Evolutionary conservation across 1,284 basidiomycete genomes (phyloP).

Genomic region (Papiliotrema terrestris): DNA sequence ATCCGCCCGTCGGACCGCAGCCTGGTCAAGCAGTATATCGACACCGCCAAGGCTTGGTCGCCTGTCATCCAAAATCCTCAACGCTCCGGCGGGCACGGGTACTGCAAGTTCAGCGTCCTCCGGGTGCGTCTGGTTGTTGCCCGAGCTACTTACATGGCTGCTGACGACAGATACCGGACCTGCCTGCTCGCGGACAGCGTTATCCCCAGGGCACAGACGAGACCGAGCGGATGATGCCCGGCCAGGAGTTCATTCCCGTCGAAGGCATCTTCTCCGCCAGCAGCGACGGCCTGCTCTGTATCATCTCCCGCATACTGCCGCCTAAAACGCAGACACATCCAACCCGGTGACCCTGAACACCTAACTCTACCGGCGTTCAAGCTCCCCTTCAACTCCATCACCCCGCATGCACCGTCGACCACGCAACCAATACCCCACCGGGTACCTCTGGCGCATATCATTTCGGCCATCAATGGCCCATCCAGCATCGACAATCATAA

Average conservation of each 20-base stretch:
- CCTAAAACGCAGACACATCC: not conserved
- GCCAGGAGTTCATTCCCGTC: constrained; percentile 36
- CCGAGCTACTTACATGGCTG: not conserved
- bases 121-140: constrained; percentile 20
- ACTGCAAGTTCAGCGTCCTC: constrained; percentile 32
- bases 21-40: constrained; percentile 32
- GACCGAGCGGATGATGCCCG: constrained; percentile 29
- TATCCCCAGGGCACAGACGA: constrained; percentile 37
- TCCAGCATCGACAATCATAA: too few species aligned
- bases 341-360: not conserved
- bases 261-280: constrained; percentile 41
- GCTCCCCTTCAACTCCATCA: too few species aligned
- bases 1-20: constrained; percentile 32
- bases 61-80: constrained; percentile 29
- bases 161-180: constrained; percentile 27
- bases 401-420: too few species aligned
- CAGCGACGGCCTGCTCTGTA: constrained; percentile 37
- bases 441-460: too few species aligned
- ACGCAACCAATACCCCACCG: too few species aligned
- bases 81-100: constrained; percentile 34
- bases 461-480: too few species aligned
- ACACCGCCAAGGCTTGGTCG: constrained; percentile 34
- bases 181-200: constrained; percentile 20
- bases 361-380: too few species aligned
- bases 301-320: constrained; percentile 18